These are phyloP conservation scores for Ganoderma boninense DNA, from an alignment of 1,284 basidiomycete genomes.

Conservation along the genomic window DNA sequence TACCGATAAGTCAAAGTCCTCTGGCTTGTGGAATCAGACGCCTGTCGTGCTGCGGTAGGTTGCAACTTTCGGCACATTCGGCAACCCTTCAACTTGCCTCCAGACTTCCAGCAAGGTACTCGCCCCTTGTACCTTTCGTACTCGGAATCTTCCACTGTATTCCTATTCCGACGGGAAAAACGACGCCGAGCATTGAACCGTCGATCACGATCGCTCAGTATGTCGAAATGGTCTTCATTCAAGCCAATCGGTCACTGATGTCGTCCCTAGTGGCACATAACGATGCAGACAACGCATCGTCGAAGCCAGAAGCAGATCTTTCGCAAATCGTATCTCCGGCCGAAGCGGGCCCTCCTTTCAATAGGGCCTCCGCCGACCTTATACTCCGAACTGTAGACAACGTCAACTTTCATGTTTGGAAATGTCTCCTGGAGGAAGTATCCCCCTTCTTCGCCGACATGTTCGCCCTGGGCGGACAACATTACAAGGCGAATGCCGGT, in stretches of 20 bases:
- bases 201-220: not conserved
- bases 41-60: no score
- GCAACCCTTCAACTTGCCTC: no score
- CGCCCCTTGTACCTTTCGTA: no score
- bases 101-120: no score
- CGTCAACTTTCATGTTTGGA: slow-evolving; percentile 27
- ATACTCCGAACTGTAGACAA: slow-evolving; percentile 39
- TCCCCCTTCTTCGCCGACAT: slow-evolving; percentile 33
- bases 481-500: not conserved
- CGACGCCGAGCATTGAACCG: no score
- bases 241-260: not conserved
- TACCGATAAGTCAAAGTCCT: no score
- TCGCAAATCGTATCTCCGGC: not conserved
- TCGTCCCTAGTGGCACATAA: not conserved
- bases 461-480: slow-evolving; percentile 15
- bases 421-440: slow-evolving; percentile 26
- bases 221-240: not conserved
- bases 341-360: slow-evolving; percentile 17
- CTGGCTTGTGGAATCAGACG: no score
- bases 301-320: not conserved
- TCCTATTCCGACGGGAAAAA: no score
- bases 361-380: slow-evolving; percentile 33
- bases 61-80: no score
- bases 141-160: no score
- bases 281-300: not conserved